Base-by-base conservation (phyloP, 2,329 filamentous ascomycete species). In the Phialophora chinensis region DNA sequence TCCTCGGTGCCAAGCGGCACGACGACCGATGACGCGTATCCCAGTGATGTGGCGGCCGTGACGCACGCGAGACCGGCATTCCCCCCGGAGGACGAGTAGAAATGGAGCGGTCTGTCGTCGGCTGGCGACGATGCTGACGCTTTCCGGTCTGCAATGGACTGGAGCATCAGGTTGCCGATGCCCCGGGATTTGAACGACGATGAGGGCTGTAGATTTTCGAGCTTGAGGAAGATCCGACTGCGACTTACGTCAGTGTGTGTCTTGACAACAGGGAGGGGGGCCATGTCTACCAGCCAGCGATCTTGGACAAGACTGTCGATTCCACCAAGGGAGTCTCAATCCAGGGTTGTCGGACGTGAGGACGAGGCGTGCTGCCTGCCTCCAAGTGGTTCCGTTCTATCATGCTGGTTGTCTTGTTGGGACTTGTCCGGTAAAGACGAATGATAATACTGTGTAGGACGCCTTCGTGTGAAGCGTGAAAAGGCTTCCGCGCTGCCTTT, bases 41-140 rank as follows among this genome's bases (percentile, higher is more conserved):
- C 79, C 6, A 95, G 83, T 2, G 85, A 82, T 27, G 82, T 81
- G 12, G 91, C 90, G 0, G 92, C 90, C 56, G 87, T 88, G 17
- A 91, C 91, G 73, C 90, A 92, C 1, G 92, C 92, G 3, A 96
- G 86, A 1, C 92, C 92, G 1, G 92, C 92, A 75, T 96, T 96
- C 65, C 92, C 92, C 66, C 91, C 92, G 2, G 88, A 91, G 12
- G 89, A 90, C 74, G 86, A 90, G 81, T 91, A 95, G 84, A 95
- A 94, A 80, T 91, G 90, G 20, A 81, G 74, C 53, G 82, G 79
- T 64, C 81, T 79, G 75, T 76, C 77, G 62, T 72, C 64, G 70
- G 78, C 73, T 72, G 80, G 76, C 69, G 78, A 73, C 72, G 81
- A 77, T 2, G 82, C 81, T 72, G 81, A 76, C 2, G 82, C 81